Evolutionary conservation across 139 green algal genomes (phyloP).

Genomic region (Microglena sp.): DNA sequence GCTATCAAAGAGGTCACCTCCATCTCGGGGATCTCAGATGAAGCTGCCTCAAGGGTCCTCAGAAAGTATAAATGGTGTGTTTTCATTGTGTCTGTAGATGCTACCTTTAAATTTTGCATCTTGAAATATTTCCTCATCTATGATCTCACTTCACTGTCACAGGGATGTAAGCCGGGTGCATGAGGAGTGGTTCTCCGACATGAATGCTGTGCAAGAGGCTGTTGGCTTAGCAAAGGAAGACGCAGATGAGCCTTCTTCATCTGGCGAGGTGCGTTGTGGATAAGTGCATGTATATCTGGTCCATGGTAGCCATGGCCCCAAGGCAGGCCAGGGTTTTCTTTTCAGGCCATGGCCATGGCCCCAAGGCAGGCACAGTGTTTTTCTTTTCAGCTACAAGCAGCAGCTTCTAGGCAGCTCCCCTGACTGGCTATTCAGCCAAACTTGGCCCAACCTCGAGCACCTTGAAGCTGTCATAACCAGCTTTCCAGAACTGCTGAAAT

Average conservation of each 20-base stretch:
- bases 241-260: constrained; percentile 7
- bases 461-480: too few relatives aligned
- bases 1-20: constrained; percentile 28
- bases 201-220: constrained; percentile 48
- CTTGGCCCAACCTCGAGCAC: too few relatives aligned
- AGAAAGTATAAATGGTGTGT: constrained; percentile 68
- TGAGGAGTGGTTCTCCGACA: constrained; percentile 85
- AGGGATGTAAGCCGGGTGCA: constrained; percentile 70
- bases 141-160: constrained; percentile 2
- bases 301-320: too few relatives aligned
- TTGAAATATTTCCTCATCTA: not conserved
- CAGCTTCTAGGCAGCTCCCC: too few relatives aligned
- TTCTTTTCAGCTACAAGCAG: too few relatives aligned
- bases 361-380: too few relatives aligned
- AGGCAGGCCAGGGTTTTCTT: too few relatives aligned
- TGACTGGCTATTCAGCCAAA: too few relatives aligned
- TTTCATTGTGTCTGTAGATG: not conserved
- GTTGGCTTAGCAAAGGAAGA: constrained; percentile 57
- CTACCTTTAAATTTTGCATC: not conserved
- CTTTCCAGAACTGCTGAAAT: too few relatives aligned
- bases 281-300: too few relatives aligned
- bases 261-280: too few relatives aligned
- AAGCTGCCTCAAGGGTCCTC: constrained; percentile 55
- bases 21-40: constrained; percentile 48
- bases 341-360: too few relatives aligned